Base-by-base conservation (phyloP, 2,329 filamentous ascomycete species). In the Beauveria asiatica region DNA sequence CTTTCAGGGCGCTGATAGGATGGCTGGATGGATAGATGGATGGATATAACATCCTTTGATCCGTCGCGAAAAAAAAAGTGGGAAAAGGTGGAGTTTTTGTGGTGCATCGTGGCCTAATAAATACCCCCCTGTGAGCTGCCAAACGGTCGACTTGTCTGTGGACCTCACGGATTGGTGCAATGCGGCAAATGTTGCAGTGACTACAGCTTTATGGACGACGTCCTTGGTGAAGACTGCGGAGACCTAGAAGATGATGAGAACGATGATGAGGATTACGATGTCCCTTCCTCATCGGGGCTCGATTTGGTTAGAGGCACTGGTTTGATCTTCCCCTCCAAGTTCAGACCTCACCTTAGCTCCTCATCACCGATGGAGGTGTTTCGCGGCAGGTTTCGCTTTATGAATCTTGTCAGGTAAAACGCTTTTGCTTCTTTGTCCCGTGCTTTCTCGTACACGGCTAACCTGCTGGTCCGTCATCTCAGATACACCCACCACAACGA, bases 121-220 rank as follows among this genome's bases (percentile, higher is more conserved):
- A 9, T 8, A 8, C 1, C 27, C 30, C 70, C 70, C 5, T 68
- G 67, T 59, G 66, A 72, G 59, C 66, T 75, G 16, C 67, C 72
- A 0, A 50, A 73, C 57, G 73, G 74, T 27, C 67, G 67, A n/a
- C 58, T 76, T 30, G 70, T 74, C 57, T 75, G 74, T 54, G 65
- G 70, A 23, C 64, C 66, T 0, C 73, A 75, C 60, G 66, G 70
- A 23, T 58, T 71, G 6, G 68, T 70, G 16, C 13, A 63, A 30
- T 76, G 74, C 61, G 62, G 64, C 10, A 66, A 49, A 30, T 76
- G 74, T 60, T 69, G 66, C 33, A 66, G 67, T 3, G 73, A 75
- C 62, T 76, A 72, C 64, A 72, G 67, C 65, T 73, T 71, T 62
- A 68, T 71, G 67, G 64, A 71, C 13, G 67, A 70, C 17, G 59